Base-by-base conservation (phyloP, 768 basidiomycete species). In the Crassisporium funariophilum region DNA sequence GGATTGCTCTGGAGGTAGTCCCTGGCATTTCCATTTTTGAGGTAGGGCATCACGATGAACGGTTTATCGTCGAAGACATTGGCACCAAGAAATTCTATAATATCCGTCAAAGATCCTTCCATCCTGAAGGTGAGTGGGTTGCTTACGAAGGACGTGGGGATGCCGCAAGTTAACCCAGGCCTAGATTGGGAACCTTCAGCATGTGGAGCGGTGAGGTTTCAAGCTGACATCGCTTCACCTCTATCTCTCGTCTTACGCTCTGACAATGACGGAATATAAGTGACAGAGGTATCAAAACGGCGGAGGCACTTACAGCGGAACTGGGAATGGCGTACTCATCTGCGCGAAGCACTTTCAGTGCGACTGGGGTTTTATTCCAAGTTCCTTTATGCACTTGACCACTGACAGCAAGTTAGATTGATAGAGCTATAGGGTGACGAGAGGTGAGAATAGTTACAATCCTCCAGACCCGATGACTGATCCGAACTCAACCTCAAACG, bases 31-130 rank as follows among this genome's bases (percentile, higher is more conserved):
- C 62, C 62, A 37, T 58, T 52, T 17, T 39, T 39, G n/a, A 61
- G 38, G 23, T 56, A 53, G 13, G 58, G 61, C 42, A 58, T 65
- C 4, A 65, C 56, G 15, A 65, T 58, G 39, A 64, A 64, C 7
- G 62, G 60, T 29, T 47, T 47, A 31, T 58, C 49, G 44, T 62
- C 59, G 15, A 62, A 25, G 15, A 58, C 52, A 38, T 62, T 62
- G 19, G 61, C 59, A 15, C 61, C 59, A 5, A 62, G 44, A 33
- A 62, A 62, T 52, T 60, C 57, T 55, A 39, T 9, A 44, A 38
- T 7, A 47, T 21, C 25, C 9, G 41, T 31, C 17, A 42, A 37
- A 15, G 9, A 23, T 12, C 13, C 15, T 23, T 22, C 4, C 10
- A 31, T 19, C 20, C 35, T 42, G n/a, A 17, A 24, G 20, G 17